Evolutionary conservation across 2,329 filamentous ascomycete species (phyloP).

Genomic region (Trichoderma sp.): DNA sequence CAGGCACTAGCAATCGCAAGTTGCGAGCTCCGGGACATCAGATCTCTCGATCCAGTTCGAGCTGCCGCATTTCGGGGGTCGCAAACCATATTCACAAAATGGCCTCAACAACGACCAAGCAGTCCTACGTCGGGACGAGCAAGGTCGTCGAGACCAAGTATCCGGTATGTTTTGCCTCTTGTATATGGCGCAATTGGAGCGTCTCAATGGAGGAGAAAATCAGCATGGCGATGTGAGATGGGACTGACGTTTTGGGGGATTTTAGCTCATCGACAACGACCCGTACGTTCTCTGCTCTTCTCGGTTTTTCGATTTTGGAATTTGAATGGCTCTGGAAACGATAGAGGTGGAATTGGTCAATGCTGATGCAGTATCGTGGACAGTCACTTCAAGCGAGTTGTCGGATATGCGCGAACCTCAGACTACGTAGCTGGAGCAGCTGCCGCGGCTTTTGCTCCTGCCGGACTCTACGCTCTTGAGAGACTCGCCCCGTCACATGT

Average conservation of each 20-base stretch:
- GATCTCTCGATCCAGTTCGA: slow-evolving; percentile 34
- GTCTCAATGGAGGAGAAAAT: slow-evolving; percentile 14
- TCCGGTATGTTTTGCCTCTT: slow-evolving; percentile 63
- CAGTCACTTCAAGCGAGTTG: slow-evolving; percentile 88
- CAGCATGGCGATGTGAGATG: slow-evolving; percentile 6
- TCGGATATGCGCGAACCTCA: slow-evolving; percentile 80
- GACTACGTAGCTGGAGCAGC: slow-evolving; percentile 76
- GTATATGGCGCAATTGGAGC: slow-evolving; percentile 29
- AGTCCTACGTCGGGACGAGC: slow-evolving; percentile 50
- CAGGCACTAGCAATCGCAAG: slow-evolving; percentile 34
- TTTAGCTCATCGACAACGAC: slow-evolving; percentile 96
- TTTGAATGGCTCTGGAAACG: background rate
- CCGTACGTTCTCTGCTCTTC: slow-evolving; percentile 62
- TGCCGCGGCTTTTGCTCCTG: slow-evolving; percentile 71
- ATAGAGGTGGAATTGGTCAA: background rate
- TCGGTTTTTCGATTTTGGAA: background rate
- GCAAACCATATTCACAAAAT: slow-evolving; percentile 37
- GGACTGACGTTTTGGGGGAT: slow-evolving; percentile 32
- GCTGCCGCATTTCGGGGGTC: slow-evolving; percentile 31
- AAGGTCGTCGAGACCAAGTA: slow-evolving; percentile 82
- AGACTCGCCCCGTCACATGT: slow-evolving; percentile 81
- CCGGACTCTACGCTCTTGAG: slow-evolving; percentile 77
- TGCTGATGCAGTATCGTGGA: slow-evolving; percentile 34
- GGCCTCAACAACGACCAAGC: slow-evolving; percentile 44
- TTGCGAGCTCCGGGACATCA: slow-evolving; percentile 33